A percentile compares a stretch with the other conserved stretches of the same genome.
These are phyloP conservation scores for Phlebiopsis gigantea DNA, from an alignment of 768 basidiomycete species.

Conservation along the genomic window DNA sequence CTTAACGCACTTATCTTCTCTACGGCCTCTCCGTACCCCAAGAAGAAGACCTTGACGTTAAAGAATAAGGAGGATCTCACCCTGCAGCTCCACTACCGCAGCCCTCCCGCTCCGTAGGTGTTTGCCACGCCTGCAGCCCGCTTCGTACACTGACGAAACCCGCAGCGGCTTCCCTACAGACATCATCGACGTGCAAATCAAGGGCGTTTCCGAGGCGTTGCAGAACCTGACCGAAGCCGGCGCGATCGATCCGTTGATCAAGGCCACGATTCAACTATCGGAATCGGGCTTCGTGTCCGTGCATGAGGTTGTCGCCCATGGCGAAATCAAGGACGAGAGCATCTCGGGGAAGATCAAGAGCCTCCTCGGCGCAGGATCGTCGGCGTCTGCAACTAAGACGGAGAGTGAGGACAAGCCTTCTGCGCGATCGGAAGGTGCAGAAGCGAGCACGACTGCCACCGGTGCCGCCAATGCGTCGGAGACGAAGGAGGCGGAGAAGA, in stretches of 20 bases:
- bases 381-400: slow-evolving; percentile 26
- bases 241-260: slow-evolving; percentile 77
- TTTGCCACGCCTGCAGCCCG: not conserved
- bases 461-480: slow-evolving; percentile 29
- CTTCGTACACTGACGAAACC: slow-evolving; percentile 4
- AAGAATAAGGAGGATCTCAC: slow-evolving; percentile 81
- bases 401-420: slow-evolving; percentile 33
- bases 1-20: slow-evolving; percentile 79
- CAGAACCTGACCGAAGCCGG: slow-evolving; percentile 81
- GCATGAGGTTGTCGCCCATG: slow-evolving; percentile 71
- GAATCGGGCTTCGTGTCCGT: slow-evolving; percentile 85
- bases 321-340: slow-evolving; percentile 78
- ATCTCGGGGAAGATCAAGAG: slow-evolving; percentile 82
- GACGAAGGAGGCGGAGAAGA: slow-evolving; percentile 25
- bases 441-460: slow-evolving; percentile 22
- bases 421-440: slow-evolving; percentile 12
- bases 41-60: slow-evolving; percentile 83
- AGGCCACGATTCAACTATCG: slow-evolving; percentile 76
- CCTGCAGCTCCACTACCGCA: slow-evolving; percentile 75
- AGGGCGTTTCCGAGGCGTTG: slow-evolving; percentile 70
- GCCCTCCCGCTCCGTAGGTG: slow-evolving; percentile 53
- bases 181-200: slow-evolving; percentile 68
- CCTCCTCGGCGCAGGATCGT: slow-evolving; percentile 66
- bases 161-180: slow-evolving; percentile 66
- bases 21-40: slow-evolving; percentile 65